Conservation (phyloP, 2,329 filamentous ascomycete genomes). For the Xylariaceae sp. region DNA sequence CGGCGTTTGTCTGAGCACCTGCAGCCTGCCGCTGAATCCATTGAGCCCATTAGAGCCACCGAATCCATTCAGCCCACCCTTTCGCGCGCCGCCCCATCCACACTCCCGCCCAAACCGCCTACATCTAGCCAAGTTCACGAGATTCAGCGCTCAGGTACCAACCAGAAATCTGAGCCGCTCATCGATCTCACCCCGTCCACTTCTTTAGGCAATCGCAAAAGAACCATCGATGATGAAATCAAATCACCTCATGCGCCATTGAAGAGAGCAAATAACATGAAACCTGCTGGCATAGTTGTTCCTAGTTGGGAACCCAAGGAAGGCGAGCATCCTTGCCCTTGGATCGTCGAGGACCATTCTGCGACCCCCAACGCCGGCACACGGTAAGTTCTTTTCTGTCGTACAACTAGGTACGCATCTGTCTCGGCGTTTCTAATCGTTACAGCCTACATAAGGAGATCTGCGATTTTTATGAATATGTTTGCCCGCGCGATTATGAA, state of each 20-base stretch:
- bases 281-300: constrained; percentile 47
- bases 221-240: constrained; percentile 66
- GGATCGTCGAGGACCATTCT: constrained; percentile 56
- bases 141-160: constrained; percentile 2
- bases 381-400: constrained; percentile 44
- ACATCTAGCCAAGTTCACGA: not conserved
- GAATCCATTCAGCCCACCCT: constrained; percentile 28
- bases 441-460: constrained; percentile 82
- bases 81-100: constrained; percentile 25
- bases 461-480: constrained; percentile 80
- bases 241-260: constrained; percentile 53
- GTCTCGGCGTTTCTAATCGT: constrained; percentile 9
- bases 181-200: constrained; percentile 39
- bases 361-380: constrained; percentile 49
- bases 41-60: not conserved
- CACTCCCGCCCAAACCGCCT: constrained; percentile 20
- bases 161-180: constrained; percentile 20
- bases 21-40: not conserved
- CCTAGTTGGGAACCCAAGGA: constrained; percentile 48
- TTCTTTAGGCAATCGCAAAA: constrained; percentile 64
- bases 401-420: not conserved
- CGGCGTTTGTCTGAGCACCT: not conserved
- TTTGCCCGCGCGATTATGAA: constrained; percentile 74
- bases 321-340: constrained; percentile 53
- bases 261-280: constrained; percentile 49